phyloP scores from a whole-genome alignment of 139 green algal genomes.

The Chlorella sp. region DNA sequence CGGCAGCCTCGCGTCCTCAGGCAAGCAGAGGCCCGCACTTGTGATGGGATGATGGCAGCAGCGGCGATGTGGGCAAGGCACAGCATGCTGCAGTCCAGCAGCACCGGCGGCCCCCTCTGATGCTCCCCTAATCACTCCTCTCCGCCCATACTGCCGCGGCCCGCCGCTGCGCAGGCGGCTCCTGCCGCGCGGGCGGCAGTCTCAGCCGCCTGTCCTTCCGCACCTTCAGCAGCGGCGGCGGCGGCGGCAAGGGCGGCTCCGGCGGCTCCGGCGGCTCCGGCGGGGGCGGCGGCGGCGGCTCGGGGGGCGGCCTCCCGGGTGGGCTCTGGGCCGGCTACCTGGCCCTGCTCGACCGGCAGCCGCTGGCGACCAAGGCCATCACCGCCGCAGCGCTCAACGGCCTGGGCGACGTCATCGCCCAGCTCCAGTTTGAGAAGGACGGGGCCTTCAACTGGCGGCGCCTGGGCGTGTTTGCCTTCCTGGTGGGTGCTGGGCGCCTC shows the following conservation, averaged over 20 bases:
- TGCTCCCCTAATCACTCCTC: too few relatives aligned
- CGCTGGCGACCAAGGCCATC: constrained; percentile 74
- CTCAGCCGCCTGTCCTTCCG: constrained; percentile 7
- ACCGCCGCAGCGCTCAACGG: constrained; percentile 86
- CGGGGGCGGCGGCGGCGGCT: constrained; percentile 26
- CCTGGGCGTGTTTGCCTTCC: constrained; percentile 70
- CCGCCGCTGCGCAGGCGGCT: too few relatives aligned
- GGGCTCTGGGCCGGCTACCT: constrained; percentile 63
- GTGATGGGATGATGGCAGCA: too few relatives aligned
- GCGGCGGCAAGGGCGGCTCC: constrained; percentile 6
- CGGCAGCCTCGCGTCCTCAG: too few relatives aligned
- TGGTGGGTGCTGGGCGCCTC: constrained; percentile 34
- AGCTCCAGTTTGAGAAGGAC: constrained; percentile 71
- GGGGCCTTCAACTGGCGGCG: constrained; percentile 59
- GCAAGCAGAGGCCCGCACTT: too few relatives aligned
- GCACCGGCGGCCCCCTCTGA: too few relatives aligned
- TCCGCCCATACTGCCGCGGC: too few relatives aligned
- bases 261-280: constrained; percentile 30
- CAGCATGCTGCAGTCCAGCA: too few relatives aligned
- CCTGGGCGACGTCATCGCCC: constrained; percentile 81
- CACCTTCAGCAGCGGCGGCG: constrained; percentile 33
- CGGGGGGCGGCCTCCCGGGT: neutral
- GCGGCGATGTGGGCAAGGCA: too few relatives aligned
- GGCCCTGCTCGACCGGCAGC: constrained; percentile 22
- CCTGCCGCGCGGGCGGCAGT: too few relatives aligned